A percentile compares a stretch with the other conserved stretches of the same genome.
Conservation (phyloP, 495 filamentous ascomycete species). For the Hyaloscypha bicolor region DNA sequence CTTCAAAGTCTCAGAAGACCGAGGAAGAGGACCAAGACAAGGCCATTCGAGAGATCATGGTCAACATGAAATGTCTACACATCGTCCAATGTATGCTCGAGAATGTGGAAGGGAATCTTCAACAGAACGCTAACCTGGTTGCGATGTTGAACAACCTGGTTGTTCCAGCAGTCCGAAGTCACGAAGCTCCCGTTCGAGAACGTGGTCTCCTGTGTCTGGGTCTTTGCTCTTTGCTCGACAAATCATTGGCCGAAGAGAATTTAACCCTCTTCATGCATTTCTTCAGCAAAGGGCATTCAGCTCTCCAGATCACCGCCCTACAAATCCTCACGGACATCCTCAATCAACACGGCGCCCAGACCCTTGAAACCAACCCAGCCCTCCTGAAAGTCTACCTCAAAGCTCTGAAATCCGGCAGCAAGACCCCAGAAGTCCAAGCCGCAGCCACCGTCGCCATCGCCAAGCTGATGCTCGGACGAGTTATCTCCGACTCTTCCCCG, state of each 20-base stretch:
- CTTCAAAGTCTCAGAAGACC: constrained; percentile 54
- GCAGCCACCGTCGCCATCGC: constrained; percentile 80
- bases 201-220: constrained; percentile 87
- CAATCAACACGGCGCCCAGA: constrained; percentile 78
- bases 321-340: constrained; percentile 95
- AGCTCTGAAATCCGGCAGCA: constrained; percentile 68
- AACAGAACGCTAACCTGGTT: constrained; percentile 83
- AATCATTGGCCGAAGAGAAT: constrained; percentile 90
- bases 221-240: constrained; percentile 87
- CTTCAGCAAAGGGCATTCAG: constrained; percentile 88
- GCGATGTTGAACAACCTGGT: constrained; percentile 97
- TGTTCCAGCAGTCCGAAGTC: constrained; percentile 88
- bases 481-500: constrained; percentile 56
- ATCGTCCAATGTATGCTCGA: constrained; percentile 97
- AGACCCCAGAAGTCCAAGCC: constrained; percentile 73
- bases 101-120: constrained; percentile 81
- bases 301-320: constrained; percentile 83
- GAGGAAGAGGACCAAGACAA: constrained; percentile 80
- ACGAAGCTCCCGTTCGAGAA: constrained; percentile 91
- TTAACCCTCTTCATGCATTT: constrained; percentile 93
- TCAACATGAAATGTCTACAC: constrained; percentile 97
- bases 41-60: constrained; percentile 84
- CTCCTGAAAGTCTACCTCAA: constrained; percentile 78
- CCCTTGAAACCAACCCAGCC: constrained; percentile 58
- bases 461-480: constrained; percentile 81